Base-by-base conservation (phyloP, 192 early-diverging fungal species). In the Dispira simplex region DNA sequence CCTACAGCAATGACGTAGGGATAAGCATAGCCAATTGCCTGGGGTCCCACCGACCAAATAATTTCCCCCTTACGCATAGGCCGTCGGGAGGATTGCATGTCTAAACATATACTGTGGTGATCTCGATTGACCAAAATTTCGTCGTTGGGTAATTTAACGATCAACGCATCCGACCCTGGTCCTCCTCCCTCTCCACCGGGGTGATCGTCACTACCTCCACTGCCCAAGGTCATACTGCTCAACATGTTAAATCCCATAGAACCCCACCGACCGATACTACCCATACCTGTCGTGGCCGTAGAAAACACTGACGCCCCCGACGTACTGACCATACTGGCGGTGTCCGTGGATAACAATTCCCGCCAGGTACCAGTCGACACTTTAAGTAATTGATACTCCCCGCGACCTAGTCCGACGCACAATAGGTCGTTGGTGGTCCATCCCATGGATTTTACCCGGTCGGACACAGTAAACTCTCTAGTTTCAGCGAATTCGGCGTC, bases 1-100 rank as follows among this genome's bases (percentile, higher is more conserved):
- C 86, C 63, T 44, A 90, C 80, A 9, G 79, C 87, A 64, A 90
- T 77, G 14, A 85, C 78, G 65, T 90, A 92, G 8, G 89, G 89
- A 32, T 80, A 69, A 4, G 79, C 85, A 52, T 77, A 84, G 10
- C 78, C 79, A 45, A 89, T 76, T 48, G 81, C 79, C 52, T 84
- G 79, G 20, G 80, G 82, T 3, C 69, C 67, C 26, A 79, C 80
- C 16, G 78, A 69, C 82, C 82, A 84, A 27, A 82, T 79, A 62
- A 84, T 84, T 13, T 77, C 82, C 3, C 71, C 70, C 46, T 80
- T 80, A 3, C 77, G 79, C 27, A 76, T 82, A 25, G 82, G 79
- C 13, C 56, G 79, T 11, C 79, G 79, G 60, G 81, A 76, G 44
- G 81, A 62, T 1, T 72, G 80, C 14, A 82, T 66, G 54, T 26